Evolutionary conservation across 1,284 basidiomycete genomes (phyloP), one percentile per base, ranked within the genome.

Genomic region (Rhodotorula sp.): DNA sequence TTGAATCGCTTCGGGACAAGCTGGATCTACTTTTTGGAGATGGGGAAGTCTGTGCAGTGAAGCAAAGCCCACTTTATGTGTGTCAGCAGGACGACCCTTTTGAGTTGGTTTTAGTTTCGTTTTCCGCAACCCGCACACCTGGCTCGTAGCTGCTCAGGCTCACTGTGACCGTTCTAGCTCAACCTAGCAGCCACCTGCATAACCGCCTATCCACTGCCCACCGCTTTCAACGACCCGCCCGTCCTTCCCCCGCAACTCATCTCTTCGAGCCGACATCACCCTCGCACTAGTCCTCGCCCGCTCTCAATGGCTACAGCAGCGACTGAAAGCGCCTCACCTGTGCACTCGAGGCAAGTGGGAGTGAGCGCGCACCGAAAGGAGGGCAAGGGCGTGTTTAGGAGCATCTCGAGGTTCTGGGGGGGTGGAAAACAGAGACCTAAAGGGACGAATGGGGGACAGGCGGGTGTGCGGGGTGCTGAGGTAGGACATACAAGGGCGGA

Each of bases 321-420:
- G 1, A 7, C 20, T 2, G 30, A 29, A 5, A 29, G 19, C 9
- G 24, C 47, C 7, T 44, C 39, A 44, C 39, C 39, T 17, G 39
- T 44, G 39, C 39, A 44, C 19, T 44, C 39, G 11, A 10, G 39
- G 39, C 39, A 44, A 15, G 39, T 15, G 39, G 39, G 39, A 10
- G 39, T 10, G 39, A 44, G 44, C 15, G 22, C 59, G 30, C 20
- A 29, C 8, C 44, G n/a, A 27, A 10, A n/a, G 44, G 56, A 27
- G 44, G 27, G 27, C 44, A 69, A 64, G 53, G 34, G 61, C 13
- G 39, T 72, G 8, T 65, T 72, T 32, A 51, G 62, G 2, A 63
- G 63, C 46, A 65, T 71, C 60, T 62, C 63, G 29, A 54, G 70
- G 17, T 71, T 71, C 59, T 63, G 68, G 15, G 58, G 54, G 10